Evolutionary conservation across 129 eudicot genomes (phyloP).

Genomic region (Saposhnikovia divaricata): DNA sequence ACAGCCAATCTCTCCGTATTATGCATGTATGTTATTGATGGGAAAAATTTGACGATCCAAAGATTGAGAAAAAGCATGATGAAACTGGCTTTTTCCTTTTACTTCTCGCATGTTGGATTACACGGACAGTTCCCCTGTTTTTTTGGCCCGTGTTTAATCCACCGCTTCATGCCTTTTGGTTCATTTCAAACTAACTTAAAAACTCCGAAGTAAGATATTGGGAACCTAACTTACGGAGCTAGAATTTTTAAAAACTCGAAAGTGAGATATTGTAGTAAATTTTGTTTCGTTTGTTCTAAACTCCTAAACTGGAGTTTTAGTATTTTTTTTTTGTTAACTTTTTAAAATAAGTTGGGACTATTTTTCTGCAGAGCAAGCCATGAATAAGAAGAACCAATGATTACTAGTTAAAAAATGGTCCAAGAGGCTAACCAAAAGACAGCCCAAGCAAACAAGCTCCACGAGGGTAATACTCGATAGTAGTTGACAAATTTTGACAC

Average conservation of each 20-base stretch:
- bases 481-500: background rate
- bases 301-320: no score
- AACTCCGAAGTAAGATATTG: no score
- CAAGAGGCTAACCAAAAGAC: background rate
- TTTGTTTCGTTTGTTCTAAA: no score
- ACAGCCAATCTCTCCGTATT: no score
- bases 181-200: no score
- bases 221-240: no score
- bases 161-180: constrained; percentile 2
- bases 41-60: background rate
- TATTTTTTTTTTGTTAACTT: no score
- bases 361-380: background rate
- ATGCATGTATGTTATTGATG: background rate
- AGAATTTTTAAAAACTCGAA: no score
- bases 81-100: background rate
- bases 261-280: no score
- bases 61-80: background rate
- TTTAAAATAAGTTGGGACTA: no score
- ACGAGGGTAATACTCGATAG: background rate
- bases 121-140: background rate
- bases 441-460: constrained; percentile 3
- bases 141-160: background rate
- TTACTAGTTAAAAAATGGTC: background rate
- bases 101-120: constrained; percentile 11
- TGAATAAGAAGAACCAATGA: background rate